Percentiles rank a stretch among this genome's conserved stretches.
phyloP scores from a whole-genome alignment of 345 rosid genomes.

The Pistacia vera region DNA sequence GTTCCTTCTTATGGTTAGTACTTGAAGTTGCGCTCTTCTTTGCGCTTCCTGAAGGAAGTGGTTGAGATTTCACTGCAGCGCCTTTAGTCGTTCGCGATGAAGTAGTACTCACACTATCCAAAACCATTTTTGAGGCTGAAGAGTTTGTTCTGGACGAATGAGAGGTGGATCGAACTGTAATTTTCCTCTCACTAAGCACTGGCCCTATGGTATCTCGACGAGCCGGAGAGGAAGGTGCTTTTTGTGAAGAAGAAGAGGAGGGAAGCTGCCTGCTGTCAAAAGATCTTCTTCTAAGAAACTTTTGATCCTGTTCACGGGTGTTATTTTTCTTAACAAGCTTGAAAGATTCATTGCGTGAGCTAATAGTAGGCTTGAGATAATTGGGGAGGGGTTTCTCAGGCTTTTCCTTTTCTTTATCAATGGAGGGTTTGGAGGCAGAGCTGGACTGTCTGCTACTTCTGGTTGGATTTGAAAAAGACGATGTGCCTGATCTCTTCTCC shows the following conservation, averaged over 20 bases:
- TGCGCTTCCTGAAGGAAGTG: background rate
- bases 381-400: constrained; percentile 43
- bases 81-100: constrained; percentile 30
- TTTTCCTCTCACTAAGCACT: constrained; percentile 33
- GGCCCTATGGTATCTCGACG: constrained; percentile 28
- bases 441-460: constrained; percentile 21
- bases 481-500: constrained; percentile 37
- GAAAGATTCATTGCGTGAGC: constrained; percentile 46
- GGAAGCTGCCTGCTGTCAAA: constrained; percentile 59
- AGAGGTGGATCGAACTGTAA: constrained; percentile 37
- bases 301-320: constrained; percentile 30
- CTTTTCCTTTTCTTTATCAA: constrained; percentile 10
- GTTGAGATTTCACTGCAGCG: background rate
- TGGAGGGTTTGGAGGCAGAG: background rate
- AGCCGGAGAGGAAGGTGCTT: constrained; percentile 42
- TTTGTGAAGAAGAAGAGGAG: constrained; percentile 42
- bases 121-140: constrained; percentile 2
- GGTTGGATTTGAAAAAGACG: constrained; percentile 28
- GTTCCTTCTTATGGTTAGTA: constrained; percentile 21
- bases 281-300: constrained; percentile 69
- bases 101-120: constrained; percentile 29
- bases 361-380: constrained; percentile 64
- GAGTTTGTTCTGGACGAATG: constrained; percentile 21
- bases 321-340: constrained; percentile 39
- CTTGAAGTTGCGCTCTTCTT: constrained; percentile 29